A percentile compares a stretch with the other conserved stretches of the same genome.
Evolutionary conservation across 805 yeast genomes (phyloP).

Genomic region (Starmerella stigmatis): DNA sequence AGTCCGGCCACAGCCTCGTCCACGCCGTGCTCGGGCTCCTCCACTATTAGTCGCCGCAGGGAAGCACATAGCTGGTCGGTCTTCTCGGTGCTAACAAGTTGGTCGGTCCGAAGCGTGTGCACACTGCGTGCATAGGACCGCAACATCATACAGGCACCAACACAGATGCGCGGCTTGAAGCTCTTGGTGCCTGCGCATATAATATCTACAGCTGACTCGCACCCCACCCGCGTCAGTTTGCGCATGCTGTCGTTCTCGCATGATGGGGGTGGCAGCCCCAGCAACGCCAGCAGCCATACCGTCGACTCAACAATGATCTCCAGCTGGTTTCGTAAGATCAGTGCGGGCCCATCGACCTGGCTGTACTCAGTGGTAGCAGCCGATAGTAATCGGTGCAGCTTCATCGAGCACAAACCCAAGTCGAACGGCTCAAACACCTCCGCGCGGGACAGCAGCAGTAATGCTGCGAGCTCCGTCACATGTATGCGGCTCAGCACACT

Average conservation of each 20-base stretch:
- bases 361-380: background rate
- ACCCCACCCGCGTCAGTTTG: background rate
- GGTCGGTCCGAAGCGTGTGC: background rate
- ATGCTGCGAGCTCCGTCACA: background rate
- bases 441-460: background rate
- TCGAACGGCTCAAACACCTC: background rate
- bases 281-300: constrained; percentile 1
- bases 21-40: constrained; percentile 1
- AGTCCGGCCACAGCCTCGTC: constrained; percentile 4
- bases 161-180: background rate
- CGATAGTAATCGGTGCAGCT: background rate
- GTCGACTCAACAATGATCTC: background rate
- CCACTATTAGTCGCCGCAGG: background rate
- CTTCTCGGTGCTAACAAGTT: background rate
- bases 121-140: constrained; percentile 4
- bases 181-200: background rate
- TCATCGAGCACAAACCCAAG: background rate
- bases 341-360: constrained; percentile 4
- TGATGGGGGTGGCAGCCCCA: background rate
- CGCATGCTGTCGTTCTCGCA: background rate
- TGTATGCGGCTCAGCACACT: background rate
- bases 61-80: background rate
- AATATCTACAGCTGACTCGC: constrained; percentile 1
- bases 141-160: constrained; percentile 3
- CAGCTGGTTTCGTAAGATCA: background rate